A percentile compares a stretch with the other conserved stretches of the same genome.
These are phyloP conservation scores for Solanum virginianum DNA, from an alignment of 257 asterid species.

Conservation along the genomic window DNA sequence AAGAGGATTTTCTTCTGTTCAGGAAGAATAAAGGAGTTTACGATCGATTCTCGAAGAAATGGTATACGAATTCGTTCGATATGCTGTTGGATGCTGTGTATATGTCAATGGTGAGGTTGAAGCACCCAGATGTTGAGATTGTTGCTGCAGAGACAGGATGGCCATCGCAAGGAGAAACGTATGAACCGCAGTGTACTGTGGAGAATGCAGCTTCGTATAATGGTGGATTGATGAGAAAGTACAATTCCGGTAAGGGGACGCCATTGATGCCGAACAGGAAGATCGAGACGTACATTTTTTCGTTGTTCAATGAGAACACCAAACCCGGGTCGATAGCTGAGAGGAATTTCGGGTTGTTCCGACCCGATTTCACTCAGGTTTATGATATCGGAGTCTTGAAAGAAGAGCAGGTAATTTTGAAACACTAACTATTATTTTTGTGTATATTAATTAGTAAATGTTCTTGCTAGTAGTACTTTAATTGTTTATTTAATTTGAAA, in stretches of 20 bases:
- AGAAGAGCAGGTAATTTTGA: background rate
- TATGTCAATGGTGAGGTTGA: constrained; percentile 56
- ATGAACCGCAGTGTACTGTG: constrained; percentile 52
- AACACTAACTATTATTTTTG: background rate
- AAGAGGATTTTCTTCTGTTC: constrained; percentile 37
- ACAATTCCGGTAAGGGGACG: constrained; percentile 45
- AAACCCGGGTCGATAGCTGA: constrained; percentile 57
- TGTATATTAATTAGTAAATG: background rate
- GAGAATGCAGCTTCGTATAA: constrained; percentile 67
- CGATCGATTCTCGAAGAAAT: constrained; percentile 27
- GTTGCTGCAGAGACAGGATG: constrained; percentile 89
- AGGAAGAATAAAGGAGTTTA: constrained; percentile 16
- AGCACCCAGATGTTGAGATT: constrained; percentile 63
- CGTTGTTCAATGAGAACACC: constrained; percentile 63
- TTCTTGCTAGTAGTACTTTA: background rate
- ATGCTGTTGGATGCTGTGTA: constrained; percentile 57
- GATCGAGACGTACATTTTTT: constrained; percentile 54
- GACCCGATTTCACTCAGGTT: constrained; percentile 57
- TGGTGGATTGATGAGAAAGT: constrained; percentile 45
- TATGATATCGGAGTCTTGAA: constrained; percentile 62
- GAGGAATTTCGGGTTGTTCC: constrained; percentile 78
- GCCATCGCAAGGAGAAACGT: constrained; percentile 53
- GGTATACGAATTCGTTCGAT: constrained; percentile 65
- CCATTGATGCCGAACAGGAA: constrained; percentile 70
- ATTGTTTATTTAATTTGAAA: no score